These are phyloP conservation scores for Camelina neglecta DNA, from an alignment of 345 rosid genomes.

Conservation along the genomic window DNA sequence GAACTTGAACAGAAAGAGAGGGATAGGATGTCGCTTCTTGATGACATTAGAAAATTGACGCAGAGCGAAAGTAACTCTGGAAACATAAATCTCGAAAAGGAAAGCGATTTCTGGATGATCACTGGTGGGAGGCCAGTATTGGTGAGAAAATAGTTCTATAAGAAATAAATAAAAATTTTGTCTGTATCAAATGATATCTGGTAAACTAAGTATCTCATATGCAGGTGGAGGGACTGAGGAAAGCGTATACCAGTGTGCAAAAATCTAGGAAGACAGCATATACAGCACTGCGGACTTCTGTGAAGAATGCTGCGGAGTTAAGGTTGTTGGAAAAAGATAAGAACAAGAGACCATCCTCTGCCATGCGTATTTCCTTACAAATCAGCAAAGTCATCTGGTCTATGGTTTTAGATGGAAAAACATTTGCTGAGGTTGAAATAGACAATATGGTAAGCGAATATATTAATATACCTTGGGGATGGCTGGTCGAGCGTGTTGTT, in stretches of 20 bases:
- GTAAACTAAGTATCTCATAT: conserved; percentile 8
- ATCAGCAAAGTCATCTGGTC: conserved; percentile 90
- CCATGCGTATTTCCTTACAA: conserved; percentile 93
- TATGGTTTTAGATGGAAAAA: conserved; percentile 96
- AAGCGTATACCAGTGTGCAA: conserved; percentile 63
- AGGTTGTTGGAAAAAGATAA: conserved; percentile 92
- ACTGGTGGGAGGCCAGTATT: conserved; percentile 47
- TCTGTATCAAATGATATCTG: not conserved
- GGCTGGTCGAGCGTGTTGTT: not conserved
- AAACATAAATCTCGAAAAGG: conserved; percentile 48
- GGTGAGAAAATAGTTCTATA: conserved; percentile 41
- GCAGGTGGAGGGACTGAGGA: conserved; percentile 81
- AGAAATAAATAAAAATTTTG: not conserved
- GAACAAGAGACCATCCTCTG: conserved; percentile 95
- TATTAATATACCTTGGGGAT: not conserved
- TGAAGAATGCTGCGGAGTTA: conserved; percentile 89
- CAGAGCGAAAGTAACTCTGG: conserved; percentile 59
- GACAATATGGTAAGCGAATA: conserved; percentile 83
- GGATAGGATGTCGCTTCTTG: conserved; percentile 67
- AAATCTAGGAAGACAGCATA: conserved; percentile 78
- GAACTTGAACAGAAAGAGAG: conserved; percentile 77
- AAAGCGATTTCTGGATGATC: conserved; percentile 53
- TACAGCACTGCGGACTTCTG: conserved; percentile 62
- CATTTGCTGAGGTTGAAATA: conserved; percentile 98
- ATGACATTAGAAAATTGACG: conserved; percentile 73